Percentiles rank a stretch among this genome's conserved stretches.
Conservation (phyloP, 192 early-diverging fungal genomes). For the Pilaira anomala region DNA sequence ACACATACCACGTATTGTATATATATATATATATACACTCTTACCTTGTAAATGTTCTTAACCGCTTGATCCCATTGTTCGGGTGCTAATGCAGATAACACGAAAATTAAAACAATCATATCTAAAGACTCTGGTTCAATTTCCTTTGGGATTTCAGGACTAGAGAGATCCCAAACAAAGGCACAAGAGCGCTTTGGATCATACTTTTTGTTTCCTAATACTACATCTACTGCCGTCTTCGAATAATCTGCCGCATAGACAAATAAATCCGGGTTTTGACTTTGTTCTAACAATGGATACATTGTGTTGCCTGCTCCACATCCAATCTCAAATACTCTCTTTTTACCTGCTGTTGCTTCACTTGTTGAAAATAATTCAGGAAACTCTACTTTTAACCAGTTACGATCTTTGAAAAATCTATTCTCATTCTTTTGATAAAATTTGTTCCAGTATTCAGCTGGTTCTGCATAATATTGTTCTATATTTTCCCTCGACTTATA, state of each 20-base stretch:
- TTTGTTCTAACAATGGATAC: constrained; percentile 85
- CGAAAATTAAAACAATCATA: constrained; percentile 92
- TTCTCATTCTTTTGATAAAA: constrained; percentile 84
- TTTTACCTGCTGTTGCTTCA: constrained; percentile 47
- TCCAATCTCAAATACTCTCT: constrained; percentile 86
- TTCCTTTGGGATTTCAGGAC: constrained; percentile 56
- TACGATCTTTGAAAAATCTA: constrained; percentile 94
- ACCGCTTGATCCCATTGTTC: constrained; percentile 80
- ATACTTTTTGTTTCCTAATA: constrained; percentile 79
- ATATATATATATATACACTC: background rate
- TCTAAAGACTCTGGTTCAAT: constrained; percentile 85
- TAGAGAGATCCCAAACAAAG: constrained; percentile 95
- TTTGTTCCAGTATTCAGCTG: constrained; percentile 68
- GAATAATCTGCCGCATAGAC: constrained; percentile 96
- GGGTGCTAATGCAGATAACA: constrained; percentile 88
- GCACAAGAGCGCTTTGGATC: constrained; percentile 68
- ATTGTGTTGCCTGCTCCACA: constrained; percentile 97
- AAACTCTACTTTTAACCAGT: constrained; percentile 95
- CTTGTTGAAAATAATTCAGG: constrained; percentile 71
- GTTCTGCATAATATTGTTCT: constrained; percentile 46
- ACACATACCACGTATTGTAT: background rate
- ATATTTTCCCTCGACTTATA: background rate
- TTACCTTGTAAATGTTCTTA: constrained; percentile 73
- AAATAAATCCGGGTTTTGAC: constrained; percentile 70
- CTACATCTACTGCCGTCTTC: constrained; percentile 83